Conservation (phyloP, 2,329 filamentous ascomycete species). For the Paracorniculantispora psalliotae region DNA sequence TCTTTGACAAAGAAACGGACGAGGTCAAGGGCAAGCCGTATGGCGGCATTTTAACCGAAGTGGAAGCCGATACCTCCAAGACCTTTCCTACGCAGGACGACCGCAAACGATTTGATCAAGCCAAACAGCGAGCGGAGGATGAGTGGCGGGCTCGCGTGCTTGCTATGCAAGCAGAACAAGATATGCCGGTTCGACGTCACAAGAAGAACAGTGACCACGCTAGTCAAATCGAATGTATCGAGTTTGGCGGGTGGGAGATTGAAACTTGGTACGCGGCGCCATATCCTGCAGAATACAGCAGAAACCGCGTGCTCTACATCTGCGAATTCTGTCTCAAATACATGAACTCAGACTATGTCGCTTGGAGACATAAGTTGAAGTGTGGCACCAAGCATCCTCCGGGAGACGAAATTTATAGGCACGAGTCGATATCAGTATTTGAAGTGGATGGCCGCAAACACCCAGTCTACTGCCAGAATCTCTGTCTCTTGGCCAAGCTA, state of each 20-base stretch:
- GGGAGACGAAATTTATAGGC: constrained; percentile 94
- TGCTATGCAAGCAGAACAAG: constrained; percentile 57
- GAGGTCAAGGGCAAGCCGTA: constrained; percentile 92
- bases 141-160: constrained; percentile 71
- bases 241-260: constrained; percentile 96
- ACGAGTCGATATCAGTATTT: constrained; percentile 88
- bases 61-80: constrained; percentile 84
- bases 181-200: constrained; percentile 57
- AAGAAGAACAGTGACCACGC: constrained; percentile 79
- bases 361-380: constrained; percentile 96
- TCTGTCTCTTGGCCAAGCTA: constrained; percentile 91
- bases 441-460: constrained; percentile 97
- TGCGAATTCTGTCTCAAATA: constrained; percentile 99
- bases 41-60: constrained; percentile 83
- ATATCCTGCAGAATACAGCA: constrained; percentile 96
- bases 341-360: constrained; percentile 98
- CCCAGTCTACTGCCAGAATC: constrained; percentile 96
- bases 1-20: constrained; percentile 83
- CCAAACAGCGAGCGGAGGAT: constrained; percentile 85
- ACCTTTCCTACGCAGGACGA: constrained; percentile 79
- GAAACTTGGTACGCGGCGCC: constrained; percentile 99
- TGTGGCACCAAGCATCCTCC: constrained; percentile 95
- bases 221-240: constrained; percentile 97
- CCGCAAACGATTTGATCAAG: constrained; percentile 80
- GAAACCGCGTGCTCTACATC: constrained; percentile 94